Evolutionary conservation across 148 eudicot genomes (phyloP).

Genomic region (Heliamphora exappendiculata): DNA sequence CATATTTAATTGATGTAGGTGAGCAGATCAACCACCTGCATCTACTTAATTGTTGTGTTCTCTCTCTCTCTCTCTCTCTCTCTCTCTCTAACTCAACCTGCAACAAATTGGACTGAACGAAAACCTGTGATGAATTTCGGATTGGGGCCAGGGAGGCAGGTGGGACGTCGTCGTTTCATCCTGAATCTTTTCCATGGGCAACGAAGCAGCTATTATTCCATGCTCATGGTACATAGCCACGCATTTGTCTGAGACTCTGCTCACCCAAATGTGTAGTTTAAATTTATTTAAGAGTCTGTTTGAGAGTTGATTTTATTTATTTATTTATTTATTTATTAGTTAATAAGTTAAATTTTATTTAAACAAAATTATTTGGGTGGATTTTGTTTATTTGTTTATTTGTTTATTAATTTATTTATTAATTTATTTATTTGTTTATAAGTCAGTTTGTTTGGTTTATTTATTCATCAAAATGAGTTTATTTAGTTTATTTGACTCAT

Average conservation of each 20-base stretch:
- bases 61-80: background rate
- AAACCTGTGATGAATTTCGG: background rate
- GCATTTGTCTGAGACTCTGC: no score
- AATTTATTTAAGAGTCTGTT: no score
- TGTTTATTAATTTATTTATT: no score
- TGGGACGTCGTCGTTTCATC: background rate
- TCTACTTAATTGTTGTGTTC: background rate
- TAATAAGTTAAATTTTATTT: background rate
- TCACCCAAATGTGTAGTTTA: no score
- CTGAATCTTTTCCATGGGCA: background rate
- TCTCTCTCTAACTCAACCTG: background rate
- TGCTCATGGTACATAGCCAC: background rate
- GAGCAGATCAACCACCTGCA: slow-evolving; percentile 16
- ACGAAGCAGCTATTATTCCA: background rate
- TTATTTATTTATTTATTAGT: background rate
- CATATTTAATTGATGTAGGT: slow-evolving; percentile 9
- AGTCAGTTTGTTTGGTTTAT: no score
- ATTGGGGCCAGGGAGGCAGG: background rate
- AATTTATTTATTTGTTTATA: no score
- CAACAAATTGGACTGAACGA: background rate
- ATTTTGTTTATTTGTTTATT: no score
- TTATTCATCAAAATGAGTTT: no score
- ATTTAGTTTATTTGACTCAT: no score
- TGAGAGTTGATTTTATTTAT: background rate
- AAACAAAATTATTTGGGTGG: background rate